These are phyloP conservation scores for Cinnamomum chago DNA, from an alignment of 164 flowering plant species.

Conservation along the genomic window DNA sequence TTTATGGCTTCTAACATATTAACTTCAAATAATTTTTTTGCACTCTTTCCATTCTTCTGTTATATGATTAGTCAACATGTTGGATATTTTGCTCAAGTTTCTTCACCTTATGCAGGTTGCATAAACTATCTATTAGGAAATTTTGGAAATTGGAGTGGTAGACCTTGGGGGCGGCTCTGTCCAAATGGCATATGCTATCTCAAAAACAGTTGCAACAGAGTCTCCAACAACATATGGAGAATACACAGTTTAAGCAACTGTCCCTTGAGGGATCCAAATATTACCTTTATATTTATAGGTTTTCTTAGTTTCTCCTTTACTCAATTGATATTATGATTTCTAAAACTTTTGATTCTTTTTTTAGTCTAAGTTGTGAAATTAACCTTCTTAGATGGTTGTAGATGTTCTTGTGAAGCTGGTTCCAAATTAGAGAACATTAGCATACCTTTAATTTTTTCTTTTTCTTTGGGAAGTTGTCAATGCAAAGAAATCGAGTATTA, in stretches of 20 bases:
- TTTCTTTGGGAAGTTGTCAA: no score
- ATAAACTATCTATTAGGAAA: constrained; percentile 79
- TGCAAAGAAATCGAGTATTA: no score
- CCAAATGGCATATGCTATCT: constrained; percentile 97
- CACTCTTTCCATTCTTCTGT: not conserved
- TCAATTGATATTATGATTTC: not conserved
- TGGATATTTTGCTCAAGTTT: constrained; percentile 2
- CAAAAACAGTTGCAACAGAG: constrained; percentile 65
- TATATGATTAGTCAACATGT: not conserved
- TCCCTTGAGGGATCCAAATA: constrained; percentile 65
- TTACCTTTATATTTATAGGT: constrained; percentile 95
- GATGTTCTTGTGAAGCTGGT: no score
- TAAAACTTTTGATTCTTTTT: not conserved
- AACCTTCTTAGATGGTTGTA: no score
- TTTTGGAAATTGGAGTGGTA: constrained; percentile 85
- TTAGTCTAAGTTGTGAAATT: no score
- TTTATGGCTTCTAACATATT: no score
- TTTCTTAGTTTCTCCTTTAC: constrained; percentile 1
- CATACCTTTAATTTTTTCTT: no score
- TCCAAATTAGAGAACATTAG: no score
- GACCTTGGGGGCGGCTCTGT: constrained; percentile 99
- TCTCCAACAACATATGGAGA: constrained; percentile 60
- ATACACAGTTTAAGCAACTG: constrained; percentile 72
- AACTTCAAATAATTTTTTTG: no score
- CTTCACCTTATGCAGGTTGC: constrained; percentile 57